Evolutionary conservation across 2,329 filamentous ascomycete species (phyloP).

Genomic region (Emericellopsis cladophorae): DNA sequence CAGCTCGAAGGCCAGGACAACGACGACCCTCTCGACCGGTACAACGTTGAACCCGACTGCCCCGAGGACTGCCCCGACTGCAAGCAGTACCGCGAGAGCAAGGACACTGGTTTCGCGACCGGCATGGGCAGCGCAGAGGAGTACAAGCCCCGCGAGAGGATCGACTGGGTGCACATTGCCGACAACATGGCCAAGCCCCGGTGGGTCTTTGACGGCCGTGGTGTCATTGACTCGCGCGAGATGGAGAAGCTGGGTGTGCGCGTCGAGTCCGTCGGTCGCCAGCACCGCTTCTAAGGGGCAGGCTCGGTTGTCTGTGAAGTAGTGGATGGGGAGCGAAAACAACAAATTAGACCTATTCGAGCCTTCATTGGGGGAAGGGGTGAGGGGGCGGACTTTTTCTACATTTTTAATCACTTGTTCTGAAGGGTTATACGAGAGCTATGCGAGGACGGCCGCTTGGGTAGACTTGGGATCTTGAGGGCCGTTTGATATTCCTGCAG

Average conservation of each 20-base stretch:
- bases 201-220: conserved; percentile 45
- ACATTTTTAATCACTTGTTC: too few species aligned
- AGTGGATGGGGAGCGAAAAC: not conserved
- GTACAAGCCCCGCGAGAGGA: conserved; percentile 30
- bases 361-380: too few species aligned
- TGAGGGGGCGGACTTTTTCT: too few species aligned
- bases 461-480: too few species aligned
- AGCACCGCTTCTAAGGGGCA: conserved; percentile 23
- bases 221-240: conserved; percentile 33
- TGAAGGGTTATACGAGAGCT: too few species aligned
- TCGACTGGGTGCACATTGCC: conserved; percentile 39
- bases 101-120: conserved; percentile 23
- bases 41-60: conserved; percentile 31
- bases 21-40: conserved; percentile 31
- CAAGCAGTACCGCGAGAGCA: conserved; percentile 23
- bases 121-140: conserved; percentile 29
- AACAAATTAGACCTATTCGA: not conserved
- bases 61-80: conserved; percentile 36
- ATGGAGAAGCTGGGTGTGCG: conserved; percentile 37
- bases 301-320: not conserved
- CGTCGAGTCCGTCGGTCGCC: conserved; percentile 39
- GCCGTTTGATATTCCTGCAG: too few species aligned
- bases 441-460: too few species aligned
- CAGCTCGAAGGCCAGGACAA: conserved; percentile 13
- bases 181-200: conserved; percentile 36